Evolutionary conservation across 2,329 filamentous ascomycete genomes (phyloP), one percentile per base, ranked within the genome.

Genomic region (Colletotrichum gigasporum): DNA sequence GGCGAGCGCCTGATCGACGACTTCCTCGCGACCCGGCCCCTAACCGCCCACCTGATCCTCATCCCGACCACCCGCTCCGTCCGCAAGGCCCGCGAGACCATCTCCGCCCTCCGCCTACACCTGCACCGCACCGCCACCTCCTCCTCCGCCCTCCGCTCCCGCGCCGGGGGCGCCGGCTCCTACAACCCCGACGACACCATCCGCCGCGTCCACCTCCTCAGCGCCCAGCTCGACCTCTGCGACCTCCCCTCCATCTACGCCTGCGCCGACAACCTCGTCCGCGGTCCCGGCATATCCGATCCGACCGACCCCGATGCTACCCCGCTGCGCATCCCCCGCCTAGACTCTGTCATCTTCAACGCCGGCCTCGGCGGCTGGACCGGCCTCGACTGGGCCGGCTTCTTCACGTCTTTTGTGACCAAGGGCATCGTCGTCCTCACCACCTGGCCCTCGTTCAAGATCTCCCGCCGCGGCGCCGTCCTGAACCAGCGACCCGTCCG

Each of bases 351-450:
- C 20, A 83, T 98, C 35, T 90, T 92, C 74, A 97, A 97, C 76
- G 95, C 95, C 14, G 96, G 94, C 0, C 90, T 95, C 37, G 93
- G 94, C 20, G 94, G 93, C 2, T 97, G 93, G 91, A 86, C 83
- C 1, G 92, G 92, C n/a, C 75, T 97, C 62, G 80, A 93, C 75
- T 97, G 89, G 87, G 76, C 81, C 2, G 70, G 72, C 56, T 87
- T 92, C 1, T 75, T 89, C 28, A 79, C 76, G 70, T 77, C 80
- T 59, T 71, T 88, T 39, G 71, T 91, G 45, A 88, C 85, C 4
- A 71, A 73, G 10, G 89, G 94, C 59, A 79, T 91, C 62, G 74
- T 90, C 10, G 85, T 92, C 68, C 83, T 89, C 1, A 85, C 89
- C 26, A 95, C 93, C 6, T 96, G 88, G 84, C 94, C 95, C 0